A percentile compares a stretch with the other conserved stretches of the same genome.
These are phyloP conservation scores for Kazachstania sp. DNA, from an alignment of 1,139 yeast genomes.

Conservation along the genomic window DNA sequence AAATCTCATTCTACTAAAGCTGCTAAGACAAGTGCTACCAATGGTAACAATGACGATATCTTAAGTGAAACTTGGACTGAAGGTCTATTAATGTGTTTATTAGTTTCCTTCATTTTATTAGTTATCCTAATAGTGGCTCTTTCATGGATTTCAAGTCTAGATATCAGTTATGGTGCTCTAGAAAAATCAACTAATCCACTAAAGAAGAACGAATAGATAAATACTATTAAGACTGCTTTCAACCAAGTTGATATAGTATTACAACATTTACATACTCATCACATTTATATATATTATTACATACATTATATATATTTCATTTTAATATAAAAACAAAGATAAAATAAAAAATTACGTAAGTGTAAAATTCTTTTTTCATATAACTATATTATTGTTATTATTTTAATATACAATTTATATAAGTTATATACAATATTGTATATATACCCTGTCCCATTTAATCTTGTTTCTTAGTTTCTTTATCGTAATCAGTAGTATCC, in stretches of 20 bases:
- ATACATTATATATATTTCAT: not conserved
- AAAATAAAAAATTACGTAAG: not conserved
- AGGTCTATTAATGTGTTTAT: conserved; percentile 57
- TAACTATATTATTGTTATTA: not conserved
- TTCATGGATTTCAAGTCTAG: conserved; percentile 52
- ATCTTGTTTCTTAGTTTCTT: conserved; percentile 20
- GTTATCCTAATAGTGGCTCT: conserved; percentile 47
- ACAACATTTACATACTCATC: too few species aligned
- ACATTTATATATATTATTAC: not conserved
- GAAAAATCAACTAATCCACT: conserved; percentile 57
- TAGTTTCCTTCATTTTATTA: conserved; percentile 49
- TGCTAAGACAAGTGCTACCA: conserved; percentile 3
- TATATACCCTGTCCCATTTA: not conserved
- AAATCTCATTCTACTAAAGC: conserved; percentile 2
- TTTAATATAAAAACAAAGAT: too few species aligned
- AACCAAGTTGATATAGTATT: too few species aligned
- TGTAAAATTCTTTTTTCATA: not conserved
- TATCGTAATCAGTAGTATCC: conserved; percentile 42
- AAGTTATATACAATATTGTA: not conserved
- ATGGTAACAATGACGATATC: conserved; percentile 14
- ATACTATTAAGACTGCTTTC: too few species aligned
- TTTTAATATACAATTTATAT: not conserved
- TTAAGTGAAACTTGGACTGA: conserved; percentile 31
- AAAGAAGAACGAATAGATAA: conserved; percentile 40
- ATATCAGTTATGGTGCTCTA: conserved; percentile 60